A percentile compares a stretch with the other conserved stretches of the same genome.
Conservation (phyloP, 805 yeast species). For the Teunomyces aglyptinius region DNA sequence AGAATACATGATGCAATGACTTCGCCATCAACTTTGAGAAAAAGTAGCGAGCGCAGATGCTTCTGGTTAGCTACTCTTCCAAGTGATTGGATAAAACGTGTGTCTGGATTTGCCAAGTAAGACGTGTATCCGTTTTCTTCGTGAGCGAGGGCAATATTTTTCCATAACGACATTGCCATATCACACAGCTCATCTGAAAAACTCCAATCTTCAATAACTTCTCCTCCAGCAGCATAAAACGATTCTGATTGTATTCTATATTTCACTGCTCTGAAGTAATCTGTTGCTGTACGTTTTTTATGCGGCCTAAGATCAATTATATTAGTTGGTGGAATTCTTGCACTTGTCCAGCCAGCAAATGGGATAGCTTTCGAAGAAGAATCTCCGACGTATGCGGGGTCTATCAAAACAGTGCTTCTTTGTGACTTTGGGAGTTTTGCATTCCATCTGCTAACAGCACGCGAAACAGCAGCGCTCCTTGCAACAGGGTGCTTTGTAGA, state of each 20-base stretch:
- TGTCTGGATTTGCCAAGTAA: constrained; percentile 32
- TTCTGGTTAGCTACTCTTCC: constrained; percentile 23
- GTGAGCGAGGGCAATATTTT: constrained; percentile 38
- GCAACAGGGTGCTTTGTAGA: constrained; percentile 41
- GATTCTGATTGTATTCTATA: constrained; percentile 37
- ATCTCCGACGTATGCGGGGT: constrained; percentile 36
- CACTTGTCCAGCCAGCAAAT: constrained; percentile 38
- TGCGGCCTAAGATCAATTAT: constrained; percentile 40
- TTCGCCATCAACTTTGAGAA: constrained; percentile 35
- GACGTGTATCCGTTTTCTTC: constrained; percentile 36
- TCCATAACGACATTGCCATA: constrained; percentile 32
- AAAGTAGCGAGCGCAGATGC: constrained; percentile 30
- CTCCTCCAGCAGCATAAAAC: constrained; percentile 35
- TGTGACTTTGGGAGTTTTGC: constrained; percentile 2
- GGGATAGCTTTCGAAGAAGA: constrained; percentile 29
- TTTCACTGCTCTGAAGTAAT: constrained; percentile 40
- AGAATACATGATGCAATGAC: constrained; percentile 41
- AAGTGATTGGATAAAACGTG: constrained; percentile 25
- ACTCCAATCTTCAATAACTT: constrained; percentile 29
- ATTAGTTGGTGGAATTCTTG: constrained; percentile 38
- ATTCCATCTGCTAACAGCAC: constrained; percentile 39
- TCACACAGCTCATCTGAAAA: constrained; percentile 29
- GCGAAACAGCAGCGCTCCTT: constrained; percentile 37
- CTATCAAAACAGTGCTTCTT: constrained; percentile 26
- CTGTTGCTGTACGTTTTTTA: constrained; percentile 24